Base-by-base conservation (phyloP, 2,329 filamentous ascomycete genomes). In the Ceratocystis destructans region DNA sequence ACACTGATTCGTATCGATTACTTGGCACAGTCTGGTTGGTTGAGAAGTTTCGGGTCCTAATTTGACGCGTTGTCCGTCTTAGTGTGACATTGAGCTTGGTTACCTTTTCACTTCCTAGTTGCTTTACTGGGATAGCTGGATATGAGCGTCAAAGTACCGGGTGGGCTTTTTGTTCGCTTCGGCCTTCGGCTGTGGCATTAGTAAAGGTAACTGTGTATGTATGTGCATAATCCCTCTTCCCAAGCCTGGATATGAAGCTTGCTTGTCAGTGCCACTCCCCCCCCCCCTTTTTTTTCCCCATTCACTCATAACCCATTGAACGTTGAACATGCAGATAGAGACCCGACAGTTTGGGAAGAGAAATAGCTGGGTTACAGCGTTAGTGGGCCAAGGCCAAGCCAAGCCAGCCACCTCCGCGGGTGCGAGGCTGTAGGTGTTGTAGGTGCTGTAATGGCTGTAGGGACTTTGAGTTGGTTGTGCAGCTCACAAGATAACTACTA, bases 291-390 rank as follows among this genome's bases (percentile, higher is more conserved):
- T 25, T 33, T 33, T 45, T 22, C 3, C 6, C 20, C 20, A 28
- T 28, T 12, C 41, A 37, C 31, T 20, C 55, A 59, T 15, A 20
- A n/a, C 22, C 44, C 25, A 63, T n/a, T 50, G 15, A 63, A 41
- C 15, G 22, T 31, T 50, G 15, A 63, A 41, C 41, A 41, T 48
- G 41, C 45, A 46, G 15, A 22, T 3, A 20, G 8, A n/a, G 46
- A 63, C 62, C 62, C 62, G 45, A 25, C 62, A 63, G 62, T 31
- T 41, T 63, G 62, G 62, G 31, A 63, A 53, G 28, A 25, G 62
- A 63, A 33, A 63, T 50, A 48, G 28, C 62, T 48, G 28, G 62
- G 45, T 63, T 37, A 28, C 45, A 31, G n/a, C 7, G 46, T 25
- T 25, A 50, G 45, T 63, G 45, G 45, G 20, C 45, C 62, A 37